Evolutionary conservation across 1,284 basidiomycete genomes (phyloP), one percentile per base, ranked within the genome.

Genomic region (Acaromyces ingoldii): DNA sequence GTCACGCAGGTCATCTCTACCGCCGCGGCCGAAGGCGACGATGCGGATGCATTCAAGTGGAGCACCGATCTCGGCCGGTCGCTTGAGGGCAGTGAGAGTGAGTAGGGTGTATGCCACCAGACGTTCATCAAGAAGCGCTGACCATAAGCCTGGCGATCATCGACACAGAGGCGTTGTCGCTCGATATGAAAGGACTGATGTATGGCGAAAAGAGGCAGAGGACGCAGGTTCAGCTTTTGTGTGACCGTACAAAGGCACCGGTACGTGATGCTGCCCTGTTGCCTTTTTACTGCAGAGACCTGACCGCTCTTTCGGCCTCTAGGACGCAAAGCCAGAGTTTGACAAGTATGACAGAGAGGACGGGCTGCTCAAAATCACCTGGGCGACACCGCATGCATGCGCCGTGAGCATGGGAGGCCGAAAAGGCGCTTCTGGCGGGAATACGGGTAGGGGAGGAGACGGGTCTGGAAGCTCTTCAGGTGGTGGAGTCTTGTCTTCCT

Each of bases 1-100:
- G 11, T 45, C 11, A 45, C 42, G 13, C 42, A 45, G 34, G 42
- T 45, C 29, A 45, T 45, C 34, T n/a, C 42, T 29, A 28, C 42
- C 19, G 42, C 29, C 6, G 42, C 29, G 24, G 17, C 17, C 13
- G 42, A 28, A 3, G 34, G 13, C 6, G 28, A 29, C 19, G 42
- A 45, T 4, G n/a, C n/a, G n/a, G n/a, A n/a, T n/a, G n/a, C n/a
- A n/a, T 22, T 28, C n/a, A 28, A n/a, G 17, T 45, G 42, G 42
- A 26, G 21, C 19, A 31, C 26, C 13, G 21, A 45, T 10, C 15
- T 45, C 17, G 42, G 42, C 19, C 29, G 24, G 22, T 31, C 19
- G 15, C 11, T 45, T n/a, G 42, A 45, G 13, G 42, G 42, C 3
- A 15, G 29, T 31, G 42, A 45, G 24, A 33, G 42, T 40, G 17